phyloP scores from a whole-genome alignment of 1,284 basidiomycete species.

The Polyporus tsugae region DNA sequence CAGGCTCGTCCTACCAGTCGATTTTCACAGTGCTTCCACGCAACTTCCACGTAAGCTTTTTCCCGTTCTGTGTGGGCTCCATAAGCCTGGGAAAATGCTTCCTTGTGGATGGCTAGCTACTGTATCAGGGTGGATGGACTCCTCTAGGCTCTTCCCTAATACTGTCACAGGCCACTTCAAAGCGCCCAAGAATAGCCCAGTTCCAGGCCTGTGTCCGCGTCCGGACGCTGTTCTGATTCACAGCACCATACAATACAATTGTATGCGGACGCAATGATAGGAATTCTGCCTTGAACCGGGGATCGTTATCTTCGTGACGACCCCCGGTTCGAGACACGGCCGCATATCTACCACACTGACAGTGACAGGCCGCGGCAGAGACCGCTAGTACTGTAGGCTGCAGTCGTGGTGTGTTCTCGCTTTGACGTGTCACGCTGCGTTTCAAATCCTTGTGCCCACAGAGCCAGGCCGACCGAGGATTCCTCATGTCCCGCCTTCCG shows the following conservation, averaged over 20 bases:
- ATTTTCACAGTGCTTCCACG: background rate
- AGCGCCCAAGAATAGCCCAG: background rate
- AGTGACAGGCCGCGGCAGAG: background rate
- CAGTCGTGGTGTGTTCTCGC: background rate
- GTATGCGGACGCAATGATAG: background rate
- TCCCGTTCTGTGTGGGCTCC: background rate
- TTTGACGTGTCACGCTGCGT: background rate
- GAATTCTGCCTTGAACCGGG: background rate
- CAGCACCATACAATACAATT: background rate
- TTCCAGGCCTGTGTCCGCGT: background rate
- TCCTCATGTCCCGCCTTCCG: constrained; percentile 1
- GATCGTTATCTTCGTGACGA: constrained; percentile 1
- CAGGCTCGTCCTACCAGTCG: too few species aligned
- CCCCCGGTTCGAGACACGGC: background rate
- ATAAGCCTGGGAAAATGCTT: background rate
- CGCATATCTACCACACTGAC: background rate
- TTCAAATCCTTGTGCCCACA: constrained; percentile 5
- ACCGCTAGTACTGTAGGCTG: background rate
- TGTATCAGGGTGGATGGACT: background rate
- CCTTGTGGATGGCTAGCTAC: background rate
- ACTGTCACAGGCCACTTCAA: background rate
- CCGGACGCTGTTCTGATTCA: background rate
- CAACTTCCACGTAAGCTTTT: background rate
- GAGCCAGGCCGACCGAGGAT: constrained; percentile 10
- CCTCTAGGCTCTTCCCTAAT: background rate